These are phyloP conservation scores for Chaetomium fimeti DNA, from an alignment of 495 filamentous ascomycete species.

Conservation along the genomic window DNA sequence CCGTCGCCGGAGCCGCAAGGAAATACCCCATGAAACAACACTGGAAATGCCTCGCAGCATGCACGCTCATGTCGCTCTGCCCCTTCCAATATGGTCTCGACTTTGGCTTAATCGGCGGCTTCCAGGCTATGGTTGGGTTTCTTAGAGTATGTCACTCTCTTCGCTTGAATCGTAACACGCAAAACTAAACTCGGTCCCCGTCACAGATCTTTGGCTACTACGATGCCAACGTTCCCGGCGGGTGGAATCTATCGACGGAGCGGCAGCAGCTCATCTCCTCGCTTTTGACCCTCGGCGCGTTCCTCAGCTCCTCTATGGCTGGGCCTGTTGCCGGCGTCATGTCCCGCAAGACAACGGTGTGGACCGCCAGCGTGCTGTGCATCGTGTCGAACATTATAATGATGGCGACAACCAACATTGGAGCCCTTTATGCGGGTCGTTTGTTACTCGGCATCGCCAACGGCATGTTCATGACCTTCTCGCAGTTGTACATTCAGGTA, in stretches of 20 bases:
- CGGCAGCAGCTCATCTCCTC: slow-evolving; percentile 58
- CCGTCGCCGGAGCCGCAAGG: neutral
- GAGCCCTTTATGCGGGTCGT: slow-evolving; percentile 54
- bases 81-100: slow-evolving; percentile 65
- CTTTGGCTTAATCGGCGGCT: slow-evolving; percentile 60
- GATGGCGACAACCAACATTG: slow-evolving; percentile 55
- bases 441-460: slow-evolving; percentile 57
- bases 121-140: slow-evolving; percentile 63
- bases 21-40: slow-evolving; percentile 33
- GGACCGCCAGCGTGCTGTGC: slow-evolving; percentile 51
- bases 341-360: slow-evolving; percentile 49
- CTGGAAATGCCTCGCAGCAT: slow-evolving; percentile 45
- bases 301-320: slow-evolving; percentile 54
- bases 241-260: slow-evolving; percentile 55
- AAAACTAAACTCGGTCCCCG: neutral
- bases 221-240: slow-evolving; percentile 44
- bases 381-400: slow-evolving; percentile 54
- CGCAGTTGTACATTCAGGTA: slow-evolving; percentile 56
- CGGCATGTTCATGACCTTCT: slow-evolving; percentile 59
- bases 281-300: slow-evolving; percentile 61
- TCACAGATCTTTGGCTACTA: slow-evolving; percentile 38
- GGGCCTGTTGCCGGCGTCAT: slow-evolving; percentile 49
- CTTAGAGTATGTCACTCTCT: slow-evolving; percentile 40
- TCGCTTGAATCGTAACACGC: neutral
- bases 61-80: slow-evolving; percentile 49